A percentile compares a stretch with the other conserved stretches of the same genome.
Evolutionary conservation across 768 basidiomycete genomes (phyloP).

Genomic region (Pleurotus sapidus): DNA sequence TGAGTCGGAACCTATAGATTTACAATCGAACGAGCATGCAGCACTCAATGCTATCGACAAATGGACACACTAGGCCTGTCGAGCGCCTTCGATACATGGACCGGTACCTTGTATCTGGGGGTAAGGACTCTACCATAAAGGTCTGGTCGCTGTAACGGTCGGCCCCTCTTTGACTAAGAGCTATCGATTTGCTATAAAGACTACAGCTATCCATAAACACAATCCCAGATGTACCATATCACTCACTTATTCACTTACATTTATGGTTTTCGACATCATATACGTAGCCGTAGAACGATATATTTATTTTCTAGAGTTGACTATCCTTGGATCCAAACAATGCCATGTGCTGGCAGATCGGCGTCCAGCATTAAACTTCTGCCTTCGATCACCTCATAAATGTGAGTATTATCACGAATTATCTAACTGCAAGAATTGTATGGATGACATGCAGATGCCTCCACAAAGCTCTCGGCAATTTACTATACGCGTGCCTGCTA

Average conservation of each 20-base stretch:
- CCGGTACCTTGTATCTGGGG: constrained; percentile 89
- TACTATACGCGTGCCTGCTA: constrained; percentile 88
- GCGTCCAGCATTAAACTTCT: not conserved
- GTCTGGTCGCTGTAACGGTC: constrained; percentile 82
- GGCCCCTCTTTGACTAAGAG: not conserved
- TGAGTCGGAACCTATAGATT: constrained; percentile 43
- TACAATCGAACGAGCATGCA: constrained; percentile 95
- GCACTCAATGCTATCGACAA: constrained; percentile 78
- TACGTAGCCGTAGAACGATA: not conserved
- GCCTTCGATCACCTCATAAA: not conserved
- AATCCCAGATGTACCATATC: constrained; percentile 2
- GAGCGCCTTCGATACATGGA: constrained; percentile 95
- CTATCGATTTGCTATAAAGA: not conserved
- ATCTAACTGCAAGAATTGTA: not conserved
- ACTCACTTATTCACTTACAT: not conserved
- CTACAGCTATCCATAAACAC: not conserved
- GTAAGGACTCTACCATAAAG: constrained; percentile 81
- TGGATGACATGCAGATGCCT: constrained; percentile 2
- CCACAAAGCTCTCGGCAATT: constrained; percentile 33
- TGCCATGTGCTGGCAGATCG: not conserved
- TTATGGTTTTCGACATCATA: not conserved
- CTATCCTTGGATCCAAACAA: not conserved
- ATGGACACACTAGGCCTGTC: constrained; percentile 91
- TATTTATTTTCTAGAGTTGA: not conserved
- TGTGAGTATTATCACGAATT: not conserved